Evolutionary conservation across 345 rosid species (phyloP).

Genomic region (Stellera chamaejasme): DNA sequence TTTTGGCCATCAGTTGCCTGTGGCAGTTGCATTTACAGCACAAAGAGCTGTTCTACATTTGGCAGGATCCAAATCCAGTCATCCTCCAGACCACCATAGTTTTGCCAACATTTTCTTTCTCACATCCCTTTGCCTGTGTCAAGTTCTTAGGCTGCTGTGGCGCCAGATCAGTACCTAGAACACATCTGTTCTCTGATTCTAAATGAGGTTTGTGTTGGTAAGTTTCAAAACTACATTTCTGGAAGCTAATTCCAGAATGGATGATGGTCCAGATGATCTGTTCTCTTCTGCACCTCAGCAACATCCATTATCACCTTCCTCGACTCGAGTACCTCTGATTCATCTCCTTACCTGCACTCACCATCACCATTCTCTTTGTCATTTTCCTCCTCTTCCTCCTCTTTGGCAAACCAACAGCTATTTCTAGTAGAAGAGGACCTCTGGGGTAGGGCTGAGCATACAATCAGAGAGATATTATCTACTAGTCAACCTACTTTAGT

Average conservation of each 20-base stretch:
- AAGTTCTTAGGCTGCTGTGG: not conserved
- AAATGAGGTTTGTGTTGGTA: not conserved
- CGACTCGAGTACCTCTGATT: conserved; percentile 26
- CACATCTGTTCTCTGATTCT: not conserved
- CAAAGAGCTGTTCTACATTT: conserved; percentile 6
- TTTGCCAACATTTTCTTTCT: not conserved
- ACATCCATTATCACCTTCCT: conserved; percentile 23
- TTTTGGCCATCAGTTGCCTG: conserved; percentile 5
- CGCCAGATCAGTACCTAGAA: too few relatives aligned
- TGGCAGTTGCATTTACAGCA: conserved; percentile 1
- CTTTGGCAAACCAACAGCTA: conserved; percentile 20
- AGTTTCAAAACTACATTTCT: not conserved
- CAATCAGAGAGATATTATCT: conserved; percentile 63
- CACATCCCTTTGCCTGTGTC: conserved; percentile 1
- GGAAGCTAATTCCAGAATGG: not conserved
- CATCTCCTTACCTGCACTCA: conserved; percentile 13
- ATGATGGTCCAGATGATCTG: not conserved
- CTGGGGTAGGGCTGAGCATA: conserved; percentile 69
- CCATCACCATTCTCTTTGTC: conserved; percentile 25
- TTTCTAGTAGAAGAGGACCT: conserved; percentile 43
- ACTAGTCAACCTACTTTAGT: conserved; percentile 50
- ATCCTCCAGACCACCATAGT: conserved; percentile 5
- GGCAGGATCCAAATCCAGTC: conserved; percentile 8
- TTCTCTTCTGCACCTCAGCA: conserved; percentile 12
- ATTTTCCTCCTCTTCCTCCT: conserved; percentile 14